Evolutionary conservation across 192 early-diverging fungal species (phyloP).

Genomic region (Umbelopsis isabellina): DNA sequence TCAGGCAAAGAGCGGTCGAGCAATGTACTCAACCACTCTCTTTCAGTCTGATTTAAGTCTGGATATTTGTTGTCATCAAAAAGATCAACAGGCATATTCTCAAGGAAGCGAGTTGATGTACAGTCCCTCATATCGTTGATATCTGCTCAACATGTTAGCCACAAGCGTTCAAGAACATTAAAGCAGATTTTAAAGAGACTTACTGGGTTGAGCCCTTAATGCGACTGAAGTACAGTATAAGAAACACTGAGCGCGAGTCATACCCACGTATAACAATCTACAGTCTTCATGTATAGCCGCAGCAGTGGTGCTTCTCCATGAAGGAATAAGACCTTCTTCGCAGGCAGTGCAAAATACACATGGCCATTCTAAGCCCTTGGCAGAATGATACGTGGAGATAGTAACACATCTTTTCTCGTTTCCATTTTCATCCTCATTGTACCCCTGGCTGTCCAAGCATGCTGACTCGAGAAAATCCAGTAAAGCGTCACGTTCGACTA

Average conservation of each 20-base stretch:
- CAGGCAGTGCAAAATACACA: slow-evolving; percentile 28
- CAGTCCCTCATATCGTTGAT: neutral
- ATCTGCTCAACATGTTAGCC: neutral
- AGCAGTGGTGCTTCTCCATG: neutral
- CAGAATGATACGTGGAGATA: slow-evolving; percentile 22
- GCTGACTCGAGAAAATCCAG: no score
- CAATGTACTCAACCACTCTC: neutral
- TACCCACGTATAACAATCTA: slow-evolving; percentile 34
- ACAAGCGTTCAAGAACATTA: no score
- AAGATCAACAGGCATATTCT: neutral
- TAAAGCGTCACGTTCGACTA: no score
- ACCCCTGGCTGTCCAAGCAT: neutral
- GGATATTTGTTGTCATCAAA: neutral
- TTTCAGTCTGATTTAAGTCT: neutral
- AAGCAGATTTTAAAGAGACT: neutral
- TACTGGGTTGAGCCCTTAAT: neutral
- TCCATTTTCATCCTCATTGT: neutral
- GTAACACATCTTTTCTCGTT: slow-evolving; percentile 22
- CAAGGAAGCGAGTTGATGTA: neutral
- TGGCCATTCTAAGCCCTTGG: slow-evolving; percentile 40
- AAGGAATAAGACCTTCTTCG: slow-evolving; percentile 30
- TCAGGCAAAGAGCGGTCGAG: neutral
- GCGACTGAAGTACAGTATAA: neutral
- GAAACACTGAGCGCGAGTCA: slow-evolving; percentile 34
- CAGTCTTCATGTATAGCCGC: slow-evolving; percentile 29